Evolutionary conservation across 2,329 filamentous ascomycete genomes (phyloP), one percentile per base, ranked within the genome.

Genomic region (Elsinoe ampelina): DNA sequence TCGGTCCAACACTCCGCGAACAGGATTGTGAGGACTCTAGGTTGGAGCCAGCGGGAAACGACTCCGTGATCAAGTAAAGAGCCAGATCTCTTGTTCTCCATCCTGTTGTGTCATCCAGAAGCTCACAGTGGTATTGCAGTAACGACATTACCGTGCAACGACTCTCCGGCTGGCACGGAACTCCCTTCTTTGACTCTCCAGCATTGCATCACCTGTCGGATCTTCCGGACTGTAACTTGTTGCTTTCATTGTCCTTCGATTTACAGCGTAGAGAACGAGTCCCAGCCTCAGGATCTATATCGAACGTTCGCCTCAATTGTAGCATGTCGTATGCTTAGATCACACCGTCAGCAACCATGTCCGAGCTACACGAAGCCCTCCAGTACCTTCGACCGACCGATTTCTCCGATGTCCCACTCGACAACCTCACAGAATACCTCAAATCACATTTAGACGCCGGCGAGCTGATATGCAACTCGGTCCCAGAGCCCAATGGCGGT

Each of bases 401-500:
- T 54, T 78, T 72, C 63, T 61, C 63, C 61, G 73, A 77, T 30
- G 65, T 77, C 30, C 75, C 75, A 17, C 65, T 69, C 54, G 65
- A 73, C 58, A 63, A 70, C 50, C 72, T 77, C 26, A 54, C 66
- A 8, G 57, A 62, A 36, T 78, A 71, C 61, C 64, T 77, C 45
- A 63, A 66, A 35, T 63, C 70, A 3, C 66, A 70, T 54, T 73
- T 78, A 63, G 59, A 69, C n/a, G 70, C 86, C 59, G 82, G 83
- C 17, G 85, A 89, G 64, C 75, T 85, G 15, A 80, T 95, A 57
- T 75, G 87, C 63, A 87, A 91, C 65, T 92, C 89, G 5, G 80
- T 95, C 1, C 89, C 89, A 2, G 76, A 77, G 10, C 71, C 77
- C 2, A 70, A 78, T 6, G 72, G 72, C 70, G 67, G 74, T 73